A percentile compares a stretch with the other conserved stretches of the same genome.
phyloP scores from a whole-genome alignment of 345 rosid genomes.

The Salix caprea region DNA sequence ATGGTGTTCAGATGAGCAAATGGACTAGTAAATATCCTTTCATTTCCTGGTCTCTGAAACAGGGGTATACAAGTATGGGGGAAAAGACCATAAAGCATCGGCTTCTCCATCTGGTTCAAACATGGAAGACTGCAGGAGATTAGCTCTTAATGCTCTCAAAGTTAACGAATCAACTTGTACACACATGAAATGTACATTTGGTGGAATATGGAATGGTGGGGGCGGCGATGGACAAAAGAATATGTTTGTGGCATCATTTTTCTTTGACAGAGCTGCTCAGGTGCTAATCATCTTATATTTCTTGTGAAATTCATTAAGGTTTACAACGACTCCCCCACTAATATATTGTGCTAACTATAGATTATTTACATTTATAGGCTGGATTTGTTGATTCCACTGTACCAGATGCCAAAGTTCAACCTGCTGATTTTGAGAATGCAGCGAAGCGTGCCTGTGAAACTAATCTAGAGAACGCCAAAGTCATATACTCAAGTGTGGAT shows the following conservation, averaged over 20 bases:
- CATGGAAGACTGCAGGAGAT: constrained; percentile 67
- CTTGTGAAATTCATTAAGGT: not conserved
- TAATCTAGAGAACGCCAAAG: constrained; percentile 57
- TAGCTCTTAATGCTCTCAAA: constrained; percentile 71
- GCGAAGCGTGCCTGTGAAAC: constrained; percentile 87
- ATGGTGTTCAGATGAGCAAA: not conserved
- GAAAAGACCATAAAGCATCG: constrained; percentile 48
- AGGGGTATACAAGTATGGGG: constrained; percentile 83
- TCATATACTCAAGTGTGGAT: constrained; percentile 43
- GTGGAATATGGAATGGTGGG: constrained; percentile 98
- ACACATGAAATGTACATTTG: constrained; percentile 89
- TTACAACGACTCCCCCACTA: not conserved
- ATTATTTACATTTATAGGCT: constrained; percentile 42
- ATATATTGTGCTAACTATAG: not conserved
- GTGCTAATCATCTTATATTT: constrained; percentile 32
- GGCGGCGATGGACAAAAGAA: constrained; percentile 97
- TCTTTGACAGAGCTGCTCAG: constrained; percentile 98
- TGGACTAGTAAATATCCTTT: not conserved
- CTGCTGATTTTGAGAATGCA: constrained; percentile 65
- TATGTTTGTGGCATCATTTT: constrained; percentile 88
- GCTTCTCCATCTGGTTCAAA: constrained; percentile 61
- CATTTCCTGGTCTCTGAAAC: constrained; percentile 2
- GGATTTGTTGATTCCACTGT: constrained; percentile 55
- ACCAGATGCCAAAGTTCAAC: constrained; percentile 75
- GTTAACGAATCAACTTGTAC: constrained; percentile 74